Evolutionary conservation across 352 stramenopile genomes (phyloP), one percentile per base, ranked within the genome.

Genomic region (Phytophthora kernoviae): DNA sequence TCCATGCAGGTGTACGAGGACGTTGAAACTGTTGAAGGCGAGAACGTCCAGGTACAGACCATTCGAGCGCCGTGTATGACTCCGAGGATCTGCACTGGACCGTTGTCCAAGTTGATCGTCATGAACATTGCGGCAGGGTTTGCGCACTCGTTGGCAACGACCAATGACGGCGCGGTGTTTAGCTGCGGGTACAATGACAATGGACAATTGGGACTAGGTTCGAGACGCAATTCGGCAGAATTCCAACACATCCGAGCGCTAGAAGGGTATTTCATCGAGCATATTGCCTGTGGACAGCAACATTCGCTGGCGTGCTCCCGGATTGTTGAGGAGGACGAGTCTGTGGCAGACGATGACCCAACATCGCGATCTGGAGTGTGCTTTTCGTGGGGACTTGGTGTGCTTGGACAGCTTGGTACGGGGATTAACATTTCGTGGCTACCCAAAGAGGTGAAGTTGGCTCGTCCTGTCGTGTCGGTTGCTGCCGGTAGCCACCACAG

Each of bases 181-280:
- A 88, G 77, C 52, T 94, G 84, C 34, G 84, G 84, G 14, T 94
- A 94, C 82, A 94, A 94, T 48, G 84, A 94, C 60, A 90, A 88
- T 50, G 82, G 84, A 10, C 84, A 94, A 52, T 62, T 94, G 2
- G 84, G 84, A 6, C 66, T 84, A 2, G 82, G 82, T 26, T 84
- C 81, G 44, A 66, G 81, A 30, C 81, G 81, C 50, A 90, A 90
- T 52, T 73, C 81, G 42, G 70, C 82, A 12, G 68, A 86, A 20
- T 94, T 94, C 48, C 56, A 73, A 37, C 66, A 30, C 4, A 80
- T 94, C 12, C 44, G 58, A 18, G 76, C 75, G 20, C 58, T 94
- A 17, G 68, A 80, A 5, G 68, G 58, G 6, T 76, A 71, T 20
- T 78, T 78, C 36, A 84, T 92, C 49, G 64, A 77, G 6, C 60